Conservation (phyloP, 73 alveolate genomes). For the Blepharisma japonicum region DNA sequence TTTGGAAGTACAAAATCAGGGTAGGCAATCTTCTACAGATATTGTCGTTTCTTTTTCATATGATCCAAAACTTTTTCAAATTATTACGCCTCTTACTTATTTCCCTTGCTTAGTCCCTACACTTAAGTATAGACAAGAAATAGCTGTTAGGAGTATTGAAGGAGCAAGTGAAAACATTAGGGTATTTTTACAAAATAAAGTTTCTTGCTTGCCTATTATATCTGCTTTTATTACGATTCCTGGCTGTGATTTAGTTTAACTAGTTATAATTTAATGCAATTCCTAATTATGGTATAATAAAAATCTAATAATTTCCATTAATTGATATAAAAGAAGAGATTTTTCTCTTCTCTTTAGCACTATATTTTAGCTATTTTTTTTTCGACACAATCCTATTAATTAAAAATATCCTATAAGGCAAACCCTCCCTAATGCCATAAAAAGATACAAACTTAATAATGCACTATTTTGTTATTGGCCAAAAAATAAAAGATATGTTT, state of each 20-base stretch:
- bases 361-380: too few relatives aligned
- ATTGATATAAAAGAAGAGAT: too few relatives aligned
- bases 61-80: not conserved
- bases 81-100: not conserved
- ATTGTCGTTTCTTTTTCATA: constrained; percentile 9
- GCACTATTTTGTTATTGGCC: too few relatives aligned
- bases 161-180: constrained; percentile 24
- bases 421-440: too few relatives aligned
- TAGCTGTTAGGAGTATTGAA: not conserved
- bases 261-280: too few relatives aligned
- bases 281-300: too few relatives aligned
- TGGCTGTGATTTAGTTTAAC: not conserved
- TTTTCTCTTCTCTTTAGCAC: too few relatives aligned
- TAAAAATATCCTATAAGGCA: too few relatives aligned
- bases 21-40: not conserved
- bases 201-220: not conserved
- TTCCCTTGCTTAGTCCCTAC: constrained; percentile 24
- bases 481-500: too few relatives aligned
- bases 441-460: too few relatives aligned
- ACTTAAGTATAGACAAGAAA: not conserved
- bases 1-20: constrained; percentile 13
- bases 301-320: too few relatives aligned
- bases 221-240: constrained; percentile 13
- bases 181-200: not conserved
- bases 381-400: too few relatives aligned